Evolutionary conservation across 345 rosid genomes (phyloP), one percentile per base, ranked within the genome.

Genomic region (Boechera stricta): DNA sequence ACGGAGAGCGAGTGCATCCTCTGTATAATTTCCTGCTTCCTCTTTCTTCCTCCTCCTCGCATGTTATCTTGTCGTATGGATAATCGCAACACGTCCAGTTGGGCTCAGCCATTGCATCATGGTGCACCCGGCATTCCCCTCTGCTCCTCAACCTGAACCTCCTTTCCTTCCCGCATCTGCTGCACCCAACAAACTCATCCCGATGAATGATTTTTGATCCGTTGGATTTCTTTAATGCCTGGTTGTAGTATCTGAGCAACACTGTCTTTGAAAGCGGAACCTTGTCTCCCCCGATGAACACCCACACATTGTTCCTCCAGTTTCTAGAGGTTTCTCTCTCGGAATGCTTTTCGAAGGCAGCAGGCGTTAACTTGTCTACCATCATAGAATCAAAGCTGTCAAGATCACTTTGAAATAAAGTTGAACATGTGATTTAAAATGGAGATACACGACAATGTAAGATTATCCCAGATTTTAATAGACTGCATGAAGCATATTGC

Each of bases 301-400:
- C 90, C 96, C 99, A 91, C 11, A 95, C 86, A 74, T 92, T 92
- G 77, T 94, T 90, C 84, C 85, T 94, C 97, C 97, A 92, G 79
- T 88, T 92, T 66, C 91, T 87, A 59, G 96, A 93, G 5, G 93
- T 89, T 85, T 91, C 97, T 84, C 96, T 84, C 94, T 88, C 49
- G 60, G 97, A 92, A 85, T 95, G 98, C 88, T 95, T 92, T 86
- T 92, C 98, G 69, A 92, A 92, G 47, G 97, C 97, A 78, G 96
- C 94, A 11, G 97, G 98, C 71, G 91, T 85, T 84, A 92, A 66
- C 88, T 89, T 94, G 71, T 84, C 97, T 64, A 29, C 36, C 68
- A 63, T 63, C 52, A 42, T 90, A 77, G 31, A 69, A 60, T 76
- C 32, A 79, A 74, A 69, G 75, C 63, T 39, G 42, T 57, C 77